Percentiles rank a stretch among this genome's conserved stretches.
Evolutionary conservation across 495 filamentous ascomycete species (phyloP).

Genomic region (Podospora anserina): DNA sequence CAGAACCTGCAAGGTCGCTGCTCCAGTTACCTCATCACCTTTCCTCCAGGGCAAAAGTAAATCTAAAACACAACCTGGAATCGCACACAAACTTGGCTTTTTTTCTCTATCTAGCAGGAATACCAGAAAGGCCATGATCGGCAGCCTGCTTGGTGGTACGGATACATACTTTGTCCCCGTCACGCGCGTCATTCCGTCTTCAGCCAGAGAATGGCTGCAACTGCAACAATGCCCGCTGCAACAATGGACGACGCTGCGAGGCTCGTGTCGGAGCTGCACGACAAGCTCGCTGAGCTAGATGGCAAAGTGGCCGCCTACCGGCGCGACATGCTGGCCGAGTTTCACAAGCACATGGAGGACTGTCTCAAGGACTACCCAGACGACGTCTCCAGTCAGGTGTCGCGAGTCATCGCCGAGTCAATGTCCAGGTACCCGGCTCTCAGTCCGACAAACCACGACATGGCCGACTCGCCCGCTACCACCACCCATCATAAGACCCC

Average conservation of each 20-base stretch:
- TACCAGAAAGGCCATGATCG: conserved; percentile 18
- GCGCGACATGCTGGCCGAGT: conserved; percentile 49
- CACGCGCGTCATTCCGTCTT: conserved; percentile 23
- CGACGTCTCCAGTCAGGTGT: conserved; percentile 44
- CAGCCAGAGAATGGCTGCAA: conserved; percentile 7
- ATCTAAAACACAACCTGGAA: background rate
- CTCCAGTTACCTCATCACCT: background rate
- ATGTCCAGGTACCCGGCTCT: conserved; percentile 43
- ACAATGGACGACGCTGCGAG: conserved; percentile 49
- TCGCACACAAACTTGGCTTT: background rate
- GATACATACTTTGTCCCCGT: conserved; percentile 19
- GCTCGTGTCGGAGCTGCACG: conserved; percentile 48
- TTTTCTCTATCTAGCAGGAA: background rate
- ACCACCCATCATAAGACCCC: conserved; percentile 21
- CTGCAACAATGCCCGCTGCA: conserved; percentile 5
- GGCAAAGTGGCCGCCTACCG: conserved; percentile 49
- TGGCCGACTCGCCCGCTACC: conserved; percentile 16
- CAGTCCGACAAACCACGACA: conserved; percentile 22
- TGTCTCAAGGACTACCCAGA: conserved; percentile 44
- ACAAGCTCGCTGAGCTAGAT: conserved; percentile 51
- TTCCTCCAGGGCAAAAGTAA: background rate
- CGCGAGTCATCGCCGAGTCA: conserved; percentile 42
- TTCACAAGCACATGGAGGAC: conserved; percentile 45
- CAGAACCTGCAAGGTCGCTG: background rate
- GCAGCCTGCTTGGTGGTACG: conserved; percentile 9